Evolutionary conservation across 2,329 filamentous ascomycete genomes (phyloP).

Genomic region (Clarireedia sp.): DNA sequence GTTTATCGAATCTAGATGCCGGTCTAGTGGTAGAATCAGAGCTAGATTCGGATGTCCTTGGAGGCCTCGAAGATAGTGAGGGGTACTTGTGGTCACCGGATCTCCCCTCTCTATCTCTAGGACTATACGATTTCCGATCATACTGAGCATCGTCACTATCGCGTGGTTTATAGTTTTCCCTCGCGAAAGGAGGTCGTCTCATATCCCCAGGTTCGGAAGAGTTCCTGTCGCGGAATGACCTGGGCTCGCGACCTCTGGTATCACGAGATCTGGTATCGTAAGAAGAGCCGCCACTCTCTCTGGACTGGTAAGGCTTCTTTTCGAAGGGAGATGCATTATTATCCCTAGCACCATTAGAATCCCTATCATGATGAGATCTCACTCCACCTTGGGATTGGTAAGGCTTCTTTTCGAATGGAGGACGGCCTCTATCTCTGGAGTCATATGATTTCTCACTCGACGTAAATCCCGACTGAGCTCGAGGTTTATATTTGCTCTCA

Average conservation of each 20-base stretch:
- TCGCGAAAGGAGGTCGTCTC: too few relatives aligned
- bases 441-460: neutral
- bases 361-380: too few relatives aligned
- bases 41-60: neutral
- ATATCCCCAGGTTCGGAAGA: too few relatives aligned
- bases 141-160: too few relatives aligned
- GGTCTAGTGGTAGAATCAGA: neutral
- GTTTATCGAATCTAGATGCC: conserved; percentile 15
- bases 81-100: neutral
- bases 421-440: neutral
- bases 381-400: neutral
- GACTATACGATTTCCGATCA: too few relatives aligned
- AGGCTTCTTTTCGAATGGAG: neutral
- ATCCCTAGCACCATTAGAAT: neutral
- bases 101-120: neutral
- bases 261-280: neutral
- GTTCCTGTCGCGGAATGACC: too few relatives aligned
- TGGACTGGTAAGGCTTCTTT: neutral
- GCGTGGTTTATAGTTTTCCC: too few relatives aligned
- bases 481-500: neutral
- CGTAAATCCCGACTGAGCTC: neutral
- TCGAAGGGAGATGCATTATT: neutral
- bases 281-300: neutral
- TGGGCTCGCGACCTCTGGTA: neutral
- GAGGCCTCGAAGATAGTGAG: neutral